Conservation (phyloP, 108 stramenopile genomes). For the Mayamaea pseudoterrestris region DNA sequence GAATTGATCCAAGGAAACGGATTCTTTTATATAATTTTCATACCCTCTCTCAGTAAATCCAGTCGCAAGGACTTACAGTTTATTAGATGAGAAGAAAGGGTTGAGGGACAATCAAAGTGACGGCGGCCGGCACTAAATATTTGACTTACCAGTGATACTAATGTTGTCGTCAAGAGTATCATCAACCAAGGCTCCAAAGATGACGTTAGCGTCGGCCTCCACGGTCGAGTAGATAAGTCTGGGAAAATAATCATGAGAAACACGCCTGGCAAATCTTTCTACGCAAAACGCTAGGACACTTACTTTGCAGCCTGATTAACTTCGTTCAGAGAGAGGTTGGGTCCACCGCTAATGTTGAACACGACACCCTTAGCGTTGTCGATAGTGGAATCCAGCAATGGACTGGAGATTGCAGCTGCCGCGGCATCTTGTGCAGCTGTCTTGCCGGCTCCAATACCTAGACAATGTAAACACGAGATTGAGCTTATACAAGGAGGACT, state of each 20-base stretch:
- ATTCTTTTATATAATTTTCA: slow-evolving; percentile 11
- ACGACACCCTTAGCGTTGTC: slow-evolving; percentile 35
- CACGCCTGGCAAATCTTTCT: too few species aligned
- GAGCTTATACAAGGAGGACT: too few species aligned
- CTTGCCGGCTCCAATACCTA: slow-evolving; percentile 52
- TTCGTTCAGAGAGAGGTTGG: slow-evolving; percentile 74
- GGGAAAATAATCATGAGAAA: too few species aligned
- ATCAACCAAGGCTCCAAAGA: slow-evolving; percentile 67
- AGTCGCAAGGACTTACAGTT: slow-evolving; percentile 39
- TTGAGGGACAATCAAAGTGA: too few species aligned
- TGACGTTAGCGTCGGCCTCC: slow-evolving; percentile 86
- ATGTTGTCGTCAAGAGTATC: slow-evolving; percentile 28
- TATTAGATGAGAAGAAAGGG: too few species aligned
- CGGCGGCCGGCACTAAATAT: too few species aligned
- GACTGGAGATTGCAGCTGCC: slow-evolving; percentile 55
- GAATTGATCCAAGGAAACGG: background rate
- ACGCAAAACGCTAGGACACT: too few species aligned
- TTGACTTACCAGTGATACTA: slow-evolving; percentile 40
- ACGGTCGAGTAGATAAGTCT: slow-evolving; percentile 83
- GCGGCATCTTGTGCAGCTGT: slow-evolving; percentile 59
- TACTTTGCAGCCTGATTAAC: slow-evolving; percentile 79
- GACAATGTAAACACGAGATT: too few species aligned
- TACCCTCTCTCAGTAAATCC: slow-evolving; percentile 25
- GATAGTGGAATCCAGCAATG: slow-evolving; percentile 59
- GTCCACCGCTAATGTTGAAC: slow-evolving; percentile 70